phyloP scores from a whole-genome alignment of 352 stramenopile species.

The Pythium utonaiense region DNA sequence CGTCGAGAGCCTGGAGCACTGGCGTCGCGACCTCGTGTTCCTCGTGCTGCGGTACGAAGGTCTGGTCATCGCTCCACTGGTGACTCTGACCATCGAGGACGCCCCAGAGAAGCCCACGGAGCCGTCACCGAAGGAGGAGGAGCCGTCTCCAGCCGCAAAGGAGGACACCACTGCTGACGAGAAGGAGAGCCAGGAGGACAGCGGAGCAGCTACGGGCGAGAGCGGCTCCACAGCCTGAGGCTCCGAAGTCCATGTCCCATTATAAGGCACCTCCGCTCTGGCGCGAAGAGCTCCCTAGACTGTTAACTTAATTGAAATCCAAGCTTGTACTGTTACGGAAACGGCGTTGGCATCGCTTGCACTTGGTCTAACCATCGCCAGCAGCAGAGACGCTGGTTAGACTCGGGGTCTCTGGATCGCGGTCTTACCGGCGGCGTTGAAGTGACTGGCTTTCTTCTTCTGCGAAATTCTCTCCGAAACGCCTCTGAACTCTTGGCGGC shows the following conservation, averaged over 20 bases:
- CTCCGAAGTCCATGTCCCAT: not conserved
- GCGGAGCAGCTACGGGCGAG: not conserved
- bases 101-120: not conserved
- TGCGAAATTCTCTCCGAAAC: not conserved
- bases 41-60: slow-evolving; percentile 59
- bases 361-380: not conserved
- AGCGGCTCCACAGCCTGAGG: slow-evolving; percentile 5
- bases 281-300: not conserved
- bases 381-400: not conserved
- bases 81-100: slow-evolving; percentile 21
- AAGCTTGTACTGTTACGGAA: slow-evolving; percentile 1
- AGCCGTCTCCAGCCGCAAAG: not conserved
- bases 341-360: not conserved
- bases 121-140: not conserved
- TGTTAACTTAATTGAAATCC: slow-evolving; percentile 8
- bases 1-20: slow-evolving; percentile 41
- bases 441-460: not conserved
- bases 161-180: not conserved
- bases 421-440: not conserved
- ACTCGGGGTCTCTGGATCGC: too few relatives aligned
- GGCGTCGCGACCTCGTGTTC: slow-evolving; percentile 61
- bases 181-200: not conserved
- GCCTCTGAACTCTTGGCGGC: not conserved
- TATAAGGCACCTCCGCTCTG: not conserved
- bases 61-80: slow-evolving; percentile 38